phyloP scores from a whole-genome alignment of 805 yeast genomes.

The Myxozyma monticola region DNA sequence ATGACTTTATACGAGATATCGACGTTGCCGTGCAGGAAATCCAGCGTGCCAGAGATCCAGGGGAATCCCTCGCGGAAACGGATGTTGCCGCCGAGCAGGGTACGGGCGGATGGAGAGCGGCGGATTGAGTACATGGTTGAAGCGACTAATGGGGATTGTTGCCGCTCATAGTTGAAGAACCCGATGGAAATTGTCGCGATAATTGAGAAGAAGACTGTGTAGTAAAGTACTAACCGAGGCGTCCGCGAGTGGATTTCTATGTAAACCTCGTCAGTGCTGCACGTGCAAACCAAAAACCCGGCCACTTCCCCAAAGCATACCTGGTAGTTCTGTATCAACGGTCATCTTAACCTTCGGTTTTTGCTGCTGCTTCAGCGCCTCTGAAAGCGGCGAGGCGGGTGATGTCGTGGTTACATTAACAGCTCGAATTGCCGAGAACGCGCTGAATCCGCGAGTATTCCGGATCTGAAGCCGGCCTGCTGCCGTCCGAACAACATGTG shows the following conservation, averaged over 20 bases:
- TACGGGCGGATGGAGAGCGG: constrained; percentile 64
- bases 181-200: constrained; percentile 59
- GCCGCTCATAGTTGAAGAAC: constrained; percentile 90
- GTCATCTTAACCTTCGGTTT: constrained; percentile 44
- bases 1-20: constrained; percentile 68
- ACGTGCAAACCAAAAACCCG: no score
- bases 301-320: no score
- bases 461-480: no score
- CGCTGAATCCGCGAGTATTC: no score
- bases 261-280: not conserved
- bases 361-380: not conserved
- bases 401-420: no score
- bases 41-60: constrained; percentile 84
- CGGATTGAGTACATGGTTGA: constrained; percentile 85
- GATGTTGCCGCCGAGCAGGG: constrained; percentile 70
- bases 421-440: no score
- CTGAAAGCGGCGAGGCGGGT: constrained; percentile 5
- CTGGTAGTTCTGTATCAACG: constrained; percentile 79
- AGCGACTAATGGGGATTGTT: constrained; percentile 82
- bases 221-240: constrained; percentile 53
- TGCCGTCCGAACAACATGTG: no score
- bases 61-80: constrained; percentile 75
- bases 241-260: constrained; percentile 45
- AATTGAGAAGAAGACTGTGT: constrained; percentile 53
- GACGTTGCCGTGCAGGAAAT: constrained; percentile 78